Base-by-base conservation (phyloP, 192 early-diverging fungal species). In the Coemansia erecta region DNA sequence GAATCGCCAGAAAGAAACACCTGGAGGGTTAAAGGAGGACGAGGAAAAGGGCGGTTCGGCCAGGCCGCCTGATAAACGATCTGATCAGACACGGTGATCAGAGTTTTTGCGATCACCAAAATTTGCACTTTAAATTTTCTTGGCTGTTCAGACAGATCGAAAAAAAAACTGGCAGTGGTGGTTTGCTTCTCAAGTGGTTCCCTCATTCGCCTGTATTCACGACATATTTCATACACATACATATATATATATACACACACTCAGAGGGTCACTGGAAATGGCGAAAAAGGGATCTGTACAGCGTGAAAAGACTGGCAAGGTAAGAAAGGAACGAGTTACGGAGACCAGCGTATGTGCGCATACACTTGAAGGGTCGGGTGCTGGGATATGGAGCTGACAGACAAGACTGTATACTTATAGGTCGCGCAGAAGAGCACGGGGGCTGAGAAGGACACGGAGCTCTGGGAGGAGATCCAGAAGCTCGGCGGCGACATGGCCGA, bases 401-500 rank as follows among this genome's bases (percentile, higher is more conserved):
- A 31, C 3, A 17, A 44, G 13, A 13, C 8, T 44, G 15, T 3
- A 18, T 44, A 44, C 13, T 31, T 52, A 15, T 39, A 33, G 51
- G 15, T 19, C 7, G 53, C 19, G 19, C 18, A 22, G 9, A 55
- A 41, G 19, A 24, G 15, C 1, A 23, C 2, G 9, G 37, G 47
- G 22, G 39, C 40, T 15, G 28, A 17, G 11, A 35, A 61, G 46
- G 53, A 58, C 28, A 26, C 52, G 21, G 66, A 1, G 26, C 75
- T 89, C 48, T 75, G 85, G 63, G 68, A 67, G 19, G 85, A 89
- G 76, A 89, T 89, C 58, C 72, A 83, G 53, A 79, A 76, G 53
- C 67, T 89, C n/a, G 87, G 87, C 43, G 87, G 87, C 15, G 67
- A 70, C 46, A 64, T 68, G 59, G 70, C 66, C 14, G 87, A 89